Base-by-base conservation (phyloP, 306 rosid species). In the Cucurbita argyrosperma region DNA sequence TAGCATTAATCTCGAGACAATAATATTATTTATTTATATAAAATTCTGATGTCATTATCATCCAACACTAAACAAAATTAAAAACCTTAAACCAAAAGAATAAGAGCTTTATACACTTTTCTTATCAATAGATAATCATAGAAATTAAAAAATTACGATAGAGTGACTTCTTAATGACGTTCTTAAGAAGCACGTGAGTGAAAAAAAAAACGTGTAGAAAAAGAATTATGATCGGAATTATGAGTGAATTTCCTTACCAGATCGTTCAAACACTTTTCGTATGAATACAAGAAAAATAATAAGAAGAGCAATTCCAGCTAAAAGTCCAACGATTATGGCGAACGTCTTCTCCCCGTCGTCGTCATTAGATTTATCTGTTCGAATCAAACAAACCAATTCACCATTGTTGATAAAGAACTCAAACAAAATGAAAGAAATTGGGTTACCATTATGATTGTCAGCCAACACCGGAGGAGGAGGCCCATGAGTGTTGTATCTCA, bases 281-380 rank as follows among this genome's bases (percentile, higher is more conserved):
- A 94, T 21, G 84, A 94, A 94, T 39, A 87, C 80, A 16, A 90
- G 85, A 79, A 90, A 90, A 74, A 94, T 87, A 45, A 94, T 89
- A 21, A 94, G 82, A 4, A 94, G 72, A 35, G 97, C 97, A 35
- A 90, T 91, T 46, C 87, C 98, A 3, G 98, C 96, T 78, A 94
- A 72, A 79, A 94, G 78, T 62, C 98, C 98, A 59, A 94, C 79
- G 62, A 94, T 90, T 72, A 94, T 79, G 21, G 98, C 98, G 80
- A 94, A 94, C 73, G 96, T 94, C 84, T 94, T 94, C 81, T 89
- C 95, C 16, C 92, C 90, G 4, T 81, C 84, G 4, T 81, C 84
- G 7, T 59, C 75, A 37, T 7, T 70, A 0, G 90, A 85, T 83
- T 85, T 89, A 65, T 84, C 98, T 90, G 85, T 76, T 10, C 16